A percentile compares a stretch with the other conserved stretches of the same genome.
Evolutionary conservation across 1,284 basidiomycete genomes (phyloP).

Genomic region (Pascua guehoae): DNA sequence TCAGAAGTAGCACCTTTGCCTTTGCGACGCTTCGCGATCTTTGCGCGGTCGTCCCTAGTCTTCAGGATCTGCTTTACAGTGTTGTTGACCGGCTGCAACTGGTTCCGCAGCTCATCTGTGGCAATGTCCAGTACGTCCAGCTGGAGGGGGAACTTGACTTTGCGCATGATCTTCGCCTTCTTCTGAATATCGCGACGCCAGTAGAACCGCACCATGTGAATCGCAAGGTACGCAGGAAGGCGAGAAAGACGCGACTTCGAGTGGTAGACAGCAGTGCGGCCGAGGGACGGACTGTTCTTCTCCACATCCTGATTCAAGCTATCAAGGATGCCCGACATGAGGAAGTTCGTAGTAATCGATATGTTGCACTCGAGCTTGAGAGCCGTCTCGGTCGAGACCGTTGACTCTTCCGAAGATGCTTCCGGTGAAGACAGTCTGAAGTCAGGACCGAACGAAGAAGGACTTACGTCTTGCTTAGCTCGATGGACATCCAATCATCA

Average conservation of each 20-base stretch:
- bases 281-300: slow-evolving; percentile 76
- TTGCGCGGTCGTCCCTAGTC: slow-evolving; percentile 77
- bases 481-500: slow-evolving; percentile 78
- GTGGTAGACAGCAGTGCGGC: slow-evolving; percentile 77
- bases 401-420: slow-evolving; percentile 70
- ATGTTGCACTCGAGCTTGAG: slow-evolving; percentile 95
- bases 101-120: slow-evolving; percentile 71
- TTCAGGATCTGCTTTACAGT: slow-evolving; percentile 75
- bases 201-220: slow-evolving; percentile 69
- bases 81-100: slow-evolving; percentile 66
- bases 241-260: slow-evolving; percentile 77
- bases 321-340: slow-evolving; percentile 80
- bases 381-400: slow-evolving; percentile 66
- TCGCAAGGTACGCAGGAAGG: slow-evolving; percentile 61
- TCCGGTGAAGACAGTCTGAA: slow-evolving; percentile 71
- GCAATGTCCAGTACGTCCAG: slow-evolving; percentile 79
- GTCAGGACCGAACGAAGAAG: neutral
- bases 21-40: slow-evolving; percentile 73
- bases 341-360: slow-evolving; percentile 75
- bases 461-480: slow-evolving; percentile 75
- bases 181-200: slow-evolving; percentile 89
- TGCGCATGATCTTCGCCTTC: slow-evolving; percentile 87
- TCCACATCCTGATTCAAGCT: slow-evolving; percentile 79
- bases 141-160: slow-evolving; percentile 80
- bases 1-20: slow-evolving; percentile 13